Evolutionary conservation across 1,139 yeast species (phyloP), one percentile per base, ranked within the genome.

Genomic region (Kodamaea fungicola): DNA sequence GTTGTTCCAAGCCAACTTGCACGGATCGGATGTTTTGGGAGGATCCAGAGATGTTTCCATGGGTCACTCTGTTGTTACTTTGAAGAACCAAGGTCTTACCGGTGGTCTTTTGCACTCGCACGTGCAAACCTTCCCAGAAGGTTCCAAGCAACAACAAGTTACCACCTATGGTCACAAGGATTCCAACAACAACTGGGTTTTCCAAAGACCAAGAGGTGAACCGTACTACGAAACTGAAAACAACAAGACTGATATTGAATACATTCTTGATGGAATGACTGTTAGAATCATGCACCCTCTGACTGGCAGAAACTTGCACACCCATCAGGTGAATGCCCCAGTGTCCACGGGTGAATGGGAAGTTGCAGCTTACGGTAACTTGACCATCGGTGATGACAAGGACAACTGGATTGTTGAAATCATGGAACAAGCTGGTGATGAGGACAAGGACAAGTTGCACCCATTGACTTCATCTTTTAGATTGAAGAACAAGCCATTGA

Each of bases 21-120:
- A 71, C 32, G 96, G 96, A 28, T 79, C 92, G 26, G 80, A 78
- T 41, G 82, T 90, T 44, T 85, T 81, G 40, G 79, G 82, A 40
- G 97, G 97, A 22, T 95, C 98, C 47, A 72, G 96, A 62, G 96
- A 90, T 51, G 71, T 92, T 34, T 80, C 95, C 29, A 67, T 85
- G 39, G 90, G 88, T 29, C 78, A 82, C 39, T 88, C 97, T 1
- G 61, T 72, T 25, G 75, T 87, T 39, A 87, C 97, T 4, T 59
- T 92, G 43, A 92, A 89, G 63, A 87, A 82, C 60, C 96, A 88
- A 67, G 97, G 96, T 33, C 74, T 89, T 48, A 83, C 92, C 44
- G 96, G 97, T 46, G 95, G 95, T 30, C 71, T 94, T 50, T 76
- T 92, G 54, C 99, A 92, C 65, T 92, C 98, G 8, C 99, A 92